Evolutionary conservation across 192 early-diverging fungal species (phyloP).

Genomic region (Umbelopsis ramanniana): DNA sequence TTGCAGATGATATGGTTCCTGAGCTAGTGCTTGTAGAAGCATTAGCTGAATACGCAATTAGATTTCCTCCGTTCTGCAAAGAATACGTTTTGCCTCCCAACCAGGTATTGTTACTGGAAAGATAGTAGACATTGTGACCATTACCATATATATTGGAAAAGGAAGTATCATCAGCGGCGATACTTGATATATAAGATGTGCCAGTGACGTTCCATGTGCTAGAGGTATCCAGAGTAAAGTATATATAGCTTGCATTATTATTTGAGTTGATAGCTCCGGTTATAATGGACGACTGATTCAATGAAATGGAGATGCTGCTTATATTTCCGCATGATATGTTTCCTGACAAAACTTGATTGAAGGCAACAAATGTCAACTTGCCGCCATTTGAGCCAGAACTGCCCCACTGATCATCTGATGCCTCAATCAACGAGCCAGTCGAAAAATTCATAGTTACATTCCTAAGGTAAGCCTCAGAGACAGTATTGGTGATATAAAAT

Average conservation of each 20-base stretch:
- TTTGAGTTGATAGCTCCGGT: not conserved
- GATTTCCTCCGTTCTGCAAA: not conserved
- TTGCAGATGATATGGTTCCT: too few species aligned
- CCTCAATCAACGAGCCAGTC: not conserved
- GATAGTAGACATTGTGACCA: not conserved
- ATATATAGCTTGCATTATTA: not conserved
- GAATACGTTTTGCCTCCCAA: not conserved
- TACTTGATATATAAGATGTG: not conserved
- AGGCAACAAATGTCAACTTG: not conserved
- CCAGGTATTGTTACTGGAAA: not conserved
- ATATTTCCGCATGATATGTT: not conserved
- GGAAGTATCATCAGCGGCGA: not conserved
- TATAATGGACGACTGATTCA: not conserved
- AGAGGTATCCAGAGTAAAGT: not conserved
- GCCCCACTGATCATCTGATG: not conserved
- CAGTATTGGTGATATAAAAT: not conserved
- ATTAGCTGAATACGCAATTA: too few species aligned
- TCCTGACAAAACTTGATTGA: not conserved
- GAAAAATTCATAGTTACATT: not conserved
- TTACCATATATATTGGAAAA: not conserved
- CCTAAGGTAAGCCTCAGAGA: not conserved
- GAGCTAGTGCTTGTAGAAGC: too few species aligned
- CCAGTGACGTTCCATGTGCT: conserved; percentile 1
- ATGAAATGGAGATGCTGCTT: not conserved
- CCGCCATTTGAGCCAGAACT: not conserved